Percentiles rank a stretch among this genome's conserved stretches.
Evolutionary conservation across 2,329 filamentous ascomycete genomes (phyloP).

Genomic region (Fusarium sp.): DNA sequence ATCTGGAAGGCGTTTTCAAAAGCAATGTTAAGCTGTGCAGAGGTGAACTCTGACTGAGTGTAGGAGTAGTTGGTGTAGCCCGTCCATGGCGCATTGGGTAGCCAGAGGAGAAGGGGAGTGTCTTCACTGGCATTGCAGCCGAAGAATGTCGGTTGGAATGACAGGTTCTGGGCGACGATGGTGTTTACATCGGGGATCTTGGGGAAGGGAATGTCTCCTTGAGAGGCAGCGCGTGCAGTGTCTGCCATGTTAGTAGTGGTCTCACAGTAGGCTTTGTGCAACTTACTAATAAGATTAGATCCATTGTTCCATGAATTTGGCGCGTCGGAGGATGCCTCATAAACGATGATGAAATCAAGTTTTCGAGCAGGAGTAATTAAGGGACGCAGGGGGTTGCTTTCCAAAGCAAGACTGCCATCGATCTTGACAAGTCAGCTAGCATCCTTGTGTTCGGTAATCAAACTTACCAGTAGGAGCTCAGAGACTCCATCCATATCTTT

Average conservation of each 20-base stretch:
- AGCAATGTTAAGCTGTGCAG: constrained; percentile 39
- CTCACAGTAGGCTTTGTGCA: accelerated
- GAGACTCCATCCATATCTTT: constrained; percentile 41
- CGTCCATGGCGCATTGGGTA: constrained; percentile 47
- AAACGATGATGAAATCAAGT: constrained; percentile 48
- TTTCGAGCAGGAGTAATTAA: constrained; percentile 45
- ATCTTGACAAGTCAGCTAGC: constrained; percentile 18
- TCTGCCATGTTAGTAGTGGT: not conserved
- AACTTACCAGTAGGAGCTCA: constrained; percentile 44
- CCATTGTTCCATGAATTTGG: constrained; percentile 45
- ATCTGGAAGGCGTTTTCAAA: constrained; percentile 78
- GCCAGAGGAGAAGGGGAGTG: constrained; percentile 45
- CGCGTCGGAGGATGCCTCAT: constrained; percentile 47
- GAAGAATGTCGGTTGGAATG: constrained; percentile 46
- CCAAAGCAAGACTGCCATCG: constrained; percentile 48
- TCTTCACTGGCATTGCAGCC: constrained; percentile 40
- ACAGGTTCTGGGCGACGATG: constrained; percentile 43
- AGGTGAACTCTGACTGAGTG: constrained; percentile 39
- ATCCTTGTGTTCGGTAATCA: accelerated
- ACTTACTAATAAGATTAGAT: constrained; percentile 43
- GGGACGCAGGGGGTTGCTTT: constrained; percentile 47
- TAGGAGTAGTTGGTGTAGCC: constrained; percentile 46
- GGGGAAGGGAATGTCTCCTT: constrained; percentile 46
- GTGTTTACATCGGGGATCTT: constrained; percentile 44
- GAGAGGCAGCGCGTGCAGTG: constrained; percentile 31